A percentile compares a stretch with the other conserved stretches of the same genome.
phyloP scores from a whole-genome alignment of 163 green algal species.

The Trebouxia gelatinosa region DNA sequence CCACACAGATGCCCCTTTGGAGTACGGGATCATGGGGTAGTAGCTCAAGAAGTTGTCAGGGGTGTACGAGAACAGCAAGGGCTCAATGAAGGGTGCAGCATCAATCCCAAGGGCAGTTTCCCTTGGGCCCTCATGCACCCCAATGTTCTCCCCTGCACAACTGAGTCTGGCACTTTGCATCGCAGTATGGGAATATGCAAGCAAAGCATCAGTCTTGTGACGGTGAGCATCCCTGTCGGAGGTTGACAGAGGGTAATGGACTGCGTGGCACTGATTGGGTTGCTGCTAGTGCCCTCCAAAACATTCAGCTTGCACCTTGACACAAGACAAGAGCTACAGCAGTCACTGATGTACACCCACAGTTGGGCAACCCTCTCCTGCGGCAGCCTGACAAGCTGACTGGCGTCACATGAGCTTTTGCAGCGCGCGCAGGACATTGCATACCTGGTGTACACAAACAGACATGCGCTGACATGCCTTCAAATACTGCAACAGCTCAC shows the following conservation, averaged over 20 bases:
- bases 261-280: not conserved
- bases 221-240: not conserved
- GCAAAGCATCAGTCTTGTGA: too few species aligned
- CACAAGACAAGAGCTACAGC: not conserved
- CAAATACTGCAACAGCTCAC: not conserved
- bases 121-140: conserved; percentile 41
- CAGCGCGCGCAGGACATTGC: not conserved
- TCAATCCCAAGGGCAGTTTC: not conserved
- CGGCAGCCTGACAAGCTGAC: not conserved
- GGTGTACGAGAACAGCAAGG: not conserved
- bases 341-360: not conserved
- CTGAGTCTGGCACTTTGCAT: not conserved
- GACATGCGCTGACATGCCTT: not conserved
- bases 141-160: conserved; percentile 23
- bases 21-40: not conserved
- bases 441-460: not conserved
- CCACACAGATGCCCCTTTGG: conserved; percentile 8
- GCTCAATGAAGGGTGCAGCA: conserved; percentile 5
- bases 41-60: conserved; percentile 8
- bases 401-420: not conserved
- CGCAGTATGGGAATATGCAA: too few species aligned
- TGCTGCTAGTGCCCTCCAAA: not conserved
- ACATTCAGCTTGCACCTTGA: not conserved
- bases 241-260: not conserved
- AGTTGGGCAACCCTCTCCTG: not conserved